These are phyloP conservation scores for Pichia occidentalis DNA, from an alignment of 805 yeast species.

Conservation along the genomic window DNA sequence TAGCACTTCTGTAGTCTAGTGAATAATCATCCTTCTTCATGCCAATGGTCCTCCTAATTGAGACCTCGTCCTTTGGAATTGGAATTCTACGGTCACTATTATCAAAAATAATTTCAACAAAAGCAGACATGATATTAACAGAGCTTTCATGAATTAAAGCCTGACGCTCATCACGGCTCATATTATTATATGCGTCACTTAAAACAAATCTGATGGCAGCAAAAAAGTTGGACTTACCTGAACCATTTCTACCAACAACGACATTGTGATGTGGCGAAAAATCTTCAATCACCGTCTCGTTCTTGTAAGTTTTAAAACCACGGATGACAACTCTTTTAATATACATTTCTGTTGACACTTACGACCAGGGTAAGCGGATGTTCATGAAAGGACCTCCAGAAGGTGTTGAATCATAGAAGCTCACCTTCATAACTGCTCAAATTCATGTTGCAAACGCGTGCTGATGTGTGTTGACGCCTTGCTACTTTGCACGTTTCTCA, in stretches of 20 bases:
- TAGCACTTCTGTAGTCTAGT: constrained; percentile 70
- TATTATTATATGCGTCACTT: constrained; percentile 80
- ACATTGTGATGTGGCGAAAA: constrained; percentile 82
- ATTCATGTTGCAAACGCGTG: no score
- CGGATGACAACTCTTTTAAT: constrained; percentile 55
- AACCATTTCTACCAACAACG: constrained; percentile 89
- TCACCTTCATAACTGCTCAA: no score
- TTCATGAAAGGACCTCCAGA: no score
- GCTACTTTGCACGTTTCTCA: no score
- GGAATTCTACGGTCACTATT: constrained; percentile 74
- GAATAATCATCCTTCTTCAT: constrained; percentile 87
- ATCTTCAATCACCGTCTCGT: constrained; percentile 68
- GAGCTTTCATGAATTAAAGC: constrained; percentile 87
- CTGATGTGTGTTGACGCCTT: no score
- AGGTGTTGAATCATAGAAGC: no score
- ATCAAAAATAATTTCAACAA: constrained; percentile 84
- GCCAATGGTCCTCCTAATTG: constrained; percentile 86
- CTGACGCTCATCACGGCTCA: constrained; percentile 80
- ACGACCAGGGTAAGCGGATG: no score
- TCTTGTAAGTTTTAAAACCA: constrained; percentile 90
- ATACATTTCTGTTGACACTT: constrained; percentile 14
- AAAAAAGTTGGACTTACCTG: constrained; percentile 93
- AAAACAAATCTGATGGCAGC: constrained; percentile 91
- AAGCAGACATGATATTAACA: constrained; percentile 85
- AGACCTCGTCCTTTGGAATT: constrained; percentile 58